Evolutionary conservation across 345 rosid genomes (phyloP), one percentile per base, ranked within the genome.

Genomic region (Adansonia digitata): DNA sequence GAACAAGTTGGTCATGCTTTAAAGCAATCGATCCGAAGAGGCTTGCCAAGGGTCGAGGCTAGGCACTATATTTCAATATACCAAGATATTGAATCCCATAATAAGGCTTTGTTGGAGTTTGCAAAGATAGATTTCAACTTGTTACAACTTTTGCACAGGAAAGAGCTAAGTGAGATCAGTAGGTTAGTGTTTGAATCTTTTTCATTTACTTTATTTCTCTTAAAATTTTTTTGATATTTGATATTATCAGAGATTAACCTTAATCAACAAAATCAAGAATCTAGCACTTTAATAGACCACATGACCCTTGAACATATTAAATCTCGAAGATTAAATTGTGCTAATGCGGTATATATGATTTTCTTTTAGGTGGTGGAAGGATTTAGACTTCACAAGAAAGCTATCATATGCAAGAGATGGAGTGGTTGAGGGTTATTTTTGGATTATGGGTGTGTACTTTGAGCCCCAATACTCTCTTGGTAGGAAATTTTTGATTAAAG

Each of bases 61-160:
- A 53, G 79, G 34, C 45, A 2, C 3, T 81, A 72, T 63, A 59
- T 83, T 26, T 24, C 72, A 0, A 1, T 74, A 26, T 84, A 84
- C 43, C 40, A 62, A 46, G 27, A 34, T 37, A 69, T 74, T 13
- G 12, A 53, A 20, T 62, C 78, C 0, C 67, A 31, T n/a, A 75
- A 77, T 45, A 8, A 52, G 48, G 17, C 13, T 7, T 48, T 86
- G 0, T 51, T 84, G 7, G 68, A 52, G 1, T 74, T 86, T 49
- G 83, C 85, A 0, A 85, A 82, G 72, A 37, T 85, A 9, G 86
- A 83, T 35, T 85, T 85, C 73, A 81, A 78, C 71, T n/a, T 65
- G 10, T 45, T 85, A 57, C 84, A 82, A 67, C 34, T 68, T 12
- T 7, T 59, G 8, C 81, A 82, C 40, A 77, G 60, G 60, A 27